Conservation (phyloP, 2,329 filamentous ascomycete genomes). For the Pseudonectria foliicola region DNA sequence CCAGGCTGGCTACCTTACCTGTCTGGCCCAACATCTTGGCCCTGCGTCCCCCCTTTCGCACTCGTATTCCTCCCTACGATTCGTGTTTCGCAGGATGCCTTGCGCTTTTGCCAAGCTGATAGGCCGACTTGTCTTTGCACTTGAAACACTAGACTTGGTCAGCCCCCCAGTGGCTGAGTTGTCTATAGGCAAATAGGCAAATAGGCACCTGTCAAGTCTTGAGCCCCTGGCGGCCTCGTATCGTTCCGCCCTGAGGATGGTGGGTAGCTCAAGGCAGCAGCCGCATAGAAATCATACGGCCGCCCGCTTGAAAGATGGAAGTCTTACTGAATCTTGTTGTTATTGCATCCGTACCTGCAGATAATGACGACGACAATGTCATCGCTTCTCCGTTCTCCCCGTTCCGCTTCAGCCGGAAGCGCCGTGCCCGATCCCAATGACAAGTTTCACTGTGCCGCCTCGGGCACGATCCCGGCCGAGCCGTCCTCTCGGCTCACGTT, state of each 20-base stretch:
- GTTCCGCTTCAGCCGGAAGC: constrained; percentile 11
- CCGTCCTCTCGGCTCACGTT: constrained; percentile 19
- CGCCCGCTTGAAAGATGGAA: constrained; percentile 2
- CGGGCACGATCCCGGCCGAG: not conserved
- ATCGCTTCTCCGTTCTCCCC: constrained; percentile 3
- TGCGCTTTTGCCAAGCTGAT: too few relatives aligned
- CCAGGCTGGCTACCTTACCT: too few relatives aligned
- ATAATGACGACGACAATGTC: not conserved
- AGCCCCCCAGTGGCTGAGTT: too few relatives aligned
- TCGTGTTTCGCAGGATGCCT: too few relatives aligned
- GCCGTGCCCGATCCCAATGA: constrained; percentile 9
- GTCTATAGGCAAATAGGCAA: too few relatives aligned
- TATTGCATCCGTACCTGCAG: too few relatives aligned
- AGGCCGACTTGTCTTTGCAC: too few relatives aligned
- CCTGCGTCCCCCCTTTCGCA: too few relatives aligned
- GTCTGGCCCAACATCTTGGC: too few relatives aligned
- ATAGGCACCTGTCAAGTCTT: too few relatives aligned
- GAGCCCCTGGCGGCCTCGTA: constrained; percentile 12
- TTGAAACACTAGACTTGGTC: too few relatives aligned
- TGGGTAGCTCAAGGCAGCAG: constrained; percentile 18
- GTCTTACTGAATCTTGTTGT: not conserved
- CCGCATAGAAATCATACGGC: constrained; percentile 16
- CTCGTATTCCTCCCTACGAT: too few relatives aligned
- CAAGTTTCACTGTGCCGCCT: not conserved
- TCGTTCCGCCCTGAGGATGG: constrained; percentile 7